Percentiles rank a stretch among this genome's conserved stretches.
These are phyloP conservation scores for Strobilomyces dryophilus DNA, from an alignment of 768 basidiomycete genomes.

Conservation along the genomic window DNA sequence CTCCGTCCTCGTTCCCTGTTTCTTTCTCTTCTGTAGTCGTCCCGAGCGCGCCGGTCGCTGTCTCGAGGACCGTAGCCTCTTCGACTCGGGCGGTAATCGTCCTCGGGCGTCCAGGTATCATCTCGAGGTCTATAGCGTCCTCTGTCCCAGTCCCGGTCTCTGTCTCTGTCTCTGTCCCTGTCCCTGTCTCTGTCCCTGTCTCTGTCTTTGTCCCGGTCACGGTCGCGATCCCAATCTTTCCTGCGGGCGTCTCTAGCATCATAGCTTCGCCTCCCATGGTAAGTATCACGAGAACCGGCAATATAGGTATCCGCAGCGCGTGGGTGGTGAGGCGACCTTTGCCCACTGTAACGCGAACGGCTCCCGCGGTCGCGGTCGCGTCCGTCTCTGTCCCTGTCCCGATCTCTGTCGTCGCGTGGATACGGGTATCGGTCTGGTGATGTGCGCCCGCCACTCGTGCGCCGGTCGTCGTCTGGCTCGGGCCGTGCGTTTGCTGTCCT, in stretches of 20 bases:
- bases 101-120: neutral
- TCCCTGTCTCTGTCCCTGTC: constrained; percentile 11
- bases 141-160: constrained; percentile 10
- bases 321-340: constrained; percentile 11
- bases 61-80: constrained; percentile 16
- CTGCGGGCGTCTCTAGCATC: constrained; percentile 25
- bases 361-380: constrained; percentile 20
- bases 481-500: constrained; percentile 16
- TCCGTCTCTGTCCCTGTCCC: constrained; percentile 19
- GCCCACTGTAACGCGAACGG: constrained; percentile 16
- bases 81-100: constrained; percentile 8
- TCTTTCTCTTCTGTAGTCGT: constrained; percentile 22
- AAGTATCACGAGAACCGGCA: constrained; percentile 13
- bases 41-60: constrained; percentile 17
- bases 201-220: constrained; percentile 17
- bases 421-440: constrained; percentile 25
- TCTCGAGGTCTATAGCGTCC: neutral
- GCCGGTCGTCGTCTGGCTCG: constrained; percentile 24
- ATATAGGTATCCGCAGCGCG: constrained; percentile 18
- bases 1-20: constrained; percentile 20
- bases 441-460: constrained; percentile 13
- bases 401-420: constrained; percentile 24
- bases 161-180: constrained; percentile 16
- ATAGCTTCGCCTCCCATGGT: constrained; percentile 14
- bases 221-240: constrained; percentile 23